Evolutionary conservation across 192 early-diverging fungal genomes (phyloP), one percentile per base, ranked within the genome.

Genomic region (Phycomyces blakesleeanus): DNA sequence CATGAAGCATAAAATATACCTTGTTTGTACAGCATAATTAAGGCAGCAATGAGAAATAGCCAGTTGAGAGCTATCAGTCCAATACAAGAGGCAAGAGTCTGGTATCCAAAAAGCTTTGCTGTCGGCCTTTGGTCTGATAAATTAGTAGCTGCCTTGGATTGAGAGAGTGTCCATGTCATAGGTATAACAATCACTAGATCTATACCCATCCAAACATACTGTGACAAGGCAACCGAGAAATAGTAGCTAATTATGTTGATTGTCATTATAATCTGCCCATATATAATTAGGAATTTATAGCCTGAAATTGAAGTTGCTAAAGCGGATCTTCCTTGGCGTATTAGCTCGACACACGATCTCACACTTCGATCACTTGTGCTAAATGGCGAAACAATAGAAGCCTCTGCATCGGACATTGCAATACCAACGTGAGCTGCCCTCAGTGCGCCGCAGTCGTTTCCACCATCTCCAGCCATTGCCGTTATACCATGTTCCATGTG

Each of bases 381-480:
- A 69, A 93, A 93, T 20, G 89, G 91, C 37, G 91, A 85, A 0
- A 93, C 91, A 69, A 93, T 91, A 5, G 89, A 88, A 1, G 89
- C 85, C 61, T 91, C 90, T 37, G 90, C 84, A 53, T 89, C 89
- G 39, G 88, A 89, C 26, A 93, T 74, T 3, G 91, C 91, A 29
- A 93, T 70, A 44, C 91, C 91, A 51, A 84, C 89, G 55, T 93
- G 91, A 11, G 90, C 82, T 10, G 89, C 88, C 51, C 89, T 87
- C 54, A 93, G 74, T n/a, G 91, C 90, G 25, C 88, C 89, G 60
- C 86, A 87, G 68, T 93, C 91, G 65, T 93, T 93, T 41, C 89
- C 89, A 67, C 91, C 91, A 59, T 93, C 91, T 52, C 91, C 91
- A 72, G 87, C 88, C 91, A 93, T 93, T 39, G 85, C 89, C 10